Conservation (phyloP, 257 asterid genomes). For the Solanum corneliomulleri region DNA sequence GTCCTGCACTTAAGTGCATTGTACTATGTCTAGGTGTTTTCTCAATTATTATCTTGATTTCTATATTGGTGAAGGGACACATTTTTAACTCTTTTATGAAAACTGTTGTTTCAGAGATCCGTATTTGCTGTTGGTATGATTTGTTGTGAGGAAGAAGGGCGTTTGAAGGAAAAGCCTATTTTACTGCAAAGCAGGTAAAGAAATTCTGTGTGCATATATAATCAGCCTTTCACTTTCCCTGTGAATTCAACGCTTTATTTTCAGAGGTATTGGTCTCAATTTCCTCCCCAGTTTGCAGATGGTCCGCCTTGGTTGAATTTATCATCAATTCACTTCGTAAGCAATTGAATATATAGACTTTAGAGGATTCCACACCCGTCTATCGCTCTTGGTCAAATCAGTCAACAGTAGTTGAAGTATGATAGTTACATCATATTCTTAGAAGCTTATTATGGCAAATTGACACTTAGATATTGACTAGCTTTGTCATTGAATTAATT, state of each 20-base stretch:
- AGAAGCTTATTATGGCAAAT: neutral
- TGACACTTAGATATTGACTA: neutral
- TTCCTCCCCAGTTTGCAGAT: neutral
- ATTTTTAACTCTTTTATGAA: conserved; percentile 5
- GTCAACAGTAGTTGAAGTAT: neutral
- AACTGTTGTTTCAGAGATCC: conserved; percentile 43
- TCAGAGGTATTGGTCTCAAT: neutral
- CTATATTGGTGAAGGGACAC: neutral
- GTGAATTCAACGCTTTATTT: neutral
- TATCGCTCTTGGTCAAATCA: neutral
- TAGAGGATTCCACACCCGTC: neutral
- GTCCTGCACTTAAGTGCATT: neutral
- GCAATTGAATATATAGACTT: neutral
- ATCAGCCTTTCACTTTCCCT: neutral
- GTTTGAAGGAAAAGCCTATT: conserved; percentile 84
- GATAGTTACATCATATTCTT: neutral
- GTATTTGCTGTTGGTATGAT: conserved; percentile 94
- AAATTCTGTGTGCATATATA: neutral
- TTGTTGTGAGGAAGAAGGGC: conserved; percentile 97
- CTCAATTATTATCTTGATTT: neutral
- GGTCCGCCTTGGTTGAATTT: neutral
- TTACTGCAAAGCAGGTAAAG: conserved; percentile 85
- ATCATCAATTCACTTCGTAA: neutral
- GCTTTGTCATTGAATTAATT: neutral
- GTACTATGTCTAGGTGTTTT: neutral